Conservation (phyloP, 1,284 basidiomycete species). For the Uromyces viciae-fabae region DNA sequence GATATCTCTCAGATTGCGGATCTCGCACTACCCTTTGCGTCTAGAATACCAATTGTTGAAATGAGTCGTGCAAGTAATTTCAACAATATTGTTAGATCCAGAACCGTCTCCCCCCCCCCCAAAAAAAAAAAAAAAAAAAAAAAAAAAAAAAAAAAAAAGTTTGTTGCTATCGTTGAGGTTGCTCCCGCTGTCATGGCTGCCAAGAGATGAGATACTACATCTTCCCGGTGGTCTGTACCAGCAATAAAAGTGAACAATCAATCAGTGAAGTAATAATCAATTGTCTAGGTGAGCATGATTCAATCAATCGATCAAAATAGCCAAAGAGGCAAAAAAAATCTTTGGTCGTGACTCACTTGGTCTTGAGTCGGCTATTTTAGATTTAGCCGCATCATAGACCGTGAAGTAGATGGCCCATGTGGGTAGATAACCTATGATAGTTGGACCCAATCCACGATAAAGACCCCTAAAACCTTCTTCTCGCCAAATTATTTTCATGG, state of each 20-base stretch:
- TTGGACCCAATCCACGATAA: slow-evolving; percentile 91
- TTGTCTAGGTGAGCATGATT: not conserved
- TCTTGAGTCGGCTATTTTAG: slow-evolving; percentile 65
- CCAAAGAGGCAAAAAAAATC: slow-evolving; percentile 9
- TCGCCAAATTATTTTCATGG: slow-evolving; percentile 66
- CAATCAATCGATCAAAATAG: slow-evolving; percentile 48
- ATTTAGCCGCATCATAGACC: slow-evolving; percentile 92
- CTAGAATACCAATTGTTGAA: slow-evolving; percentile 42
- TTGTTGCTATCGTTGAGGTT: slow-evolving; percentile 81
- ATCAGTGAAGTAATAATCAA: not conserved
- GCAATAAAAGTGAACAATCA: not conserved
- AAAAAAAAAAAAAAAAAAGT: slow-evolving; percentile 57
- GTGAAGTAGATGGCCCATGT: slow-evolving; percentile 98
- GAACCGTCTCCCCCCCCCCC: not conserved
- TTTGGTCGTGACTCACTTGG: slow-evolving; percentile 44
- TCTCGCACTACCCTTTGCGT: slow-evolving; percentile 61
- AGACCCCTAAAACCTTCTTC: slow-evolving; percentile 77
- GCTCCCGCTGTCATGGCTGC: slow-evolving; percentile 91
- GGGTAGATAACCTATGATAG: slow-evolving; percentile 85
- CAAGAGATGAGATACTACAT: slow-evolving; percentile 67
- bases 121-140: not conserved
- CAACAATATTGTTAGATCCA: no score
- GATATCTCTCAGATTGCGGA: slow-evolving; percentile 74
- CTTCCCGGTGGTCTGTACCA: slow-evolving; percentile 42
- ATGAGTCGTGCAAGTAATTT: not conserved